These are phyloP conservation scores for Populus tomentosa DNA, from an alignment of 441 rosid species.

Conservation along the genomic window DNA sequence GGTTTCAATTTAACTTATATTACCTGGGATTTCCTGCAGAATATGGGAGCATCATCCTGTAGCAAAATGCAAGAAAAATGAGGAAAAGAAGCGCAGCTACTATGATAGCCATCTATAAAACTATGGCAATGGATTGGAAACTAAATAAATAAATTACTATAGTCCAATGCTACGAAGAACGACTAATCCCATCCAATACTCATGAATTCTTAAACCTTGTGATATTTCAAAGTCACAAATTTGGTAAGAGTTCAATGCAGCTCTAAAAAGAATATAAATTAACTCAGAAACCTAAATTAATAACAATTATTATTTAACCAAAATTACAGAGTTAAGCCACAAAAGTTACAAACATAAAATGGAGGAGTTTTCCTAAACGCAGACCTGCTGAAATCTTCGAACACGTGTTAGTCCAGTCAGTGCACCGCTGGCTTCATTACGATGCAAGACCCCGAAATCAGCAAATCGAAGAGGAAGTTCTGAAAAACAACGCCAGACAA, in stretches of 20 bases:
- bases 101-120: not conserved
- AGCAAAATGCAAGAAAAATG: conserved; percentile 20
- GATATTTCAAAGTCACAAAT: not conserved
- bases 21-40: conserved; percentile 90
- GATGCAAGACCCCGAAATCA: conserved; percentile 96
- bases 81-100: not conserved
- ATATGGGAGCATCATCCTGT: conserved; percentile 99
- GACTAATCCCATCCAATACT: not conserved
- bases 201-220: not conserved
- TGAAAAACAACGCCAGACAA: conserved; percentile 25
- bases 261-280: not conserved
- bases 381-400: conserved; percentile 97
- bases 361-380: conserved; percentile 1
- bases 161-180: not conserved
- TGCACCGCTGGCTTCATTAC: conserved; percentile 99
- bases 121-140: not conserved
- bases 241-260: not conserved
- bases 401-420: conserved; percentile 97
- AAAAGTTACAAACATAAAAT: not conserved
- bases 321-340: not conserved
- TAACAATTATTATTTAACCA: not conserved
- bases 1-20: conserved; percentile 20
- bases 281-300: not conserved
- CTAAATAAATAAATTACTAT: not conserved
- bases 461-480: conserved; percentile 94